phyloP scores from a whole-genome alignment of 805 yeast genomes.

The Ogataea minuta region DNA sequence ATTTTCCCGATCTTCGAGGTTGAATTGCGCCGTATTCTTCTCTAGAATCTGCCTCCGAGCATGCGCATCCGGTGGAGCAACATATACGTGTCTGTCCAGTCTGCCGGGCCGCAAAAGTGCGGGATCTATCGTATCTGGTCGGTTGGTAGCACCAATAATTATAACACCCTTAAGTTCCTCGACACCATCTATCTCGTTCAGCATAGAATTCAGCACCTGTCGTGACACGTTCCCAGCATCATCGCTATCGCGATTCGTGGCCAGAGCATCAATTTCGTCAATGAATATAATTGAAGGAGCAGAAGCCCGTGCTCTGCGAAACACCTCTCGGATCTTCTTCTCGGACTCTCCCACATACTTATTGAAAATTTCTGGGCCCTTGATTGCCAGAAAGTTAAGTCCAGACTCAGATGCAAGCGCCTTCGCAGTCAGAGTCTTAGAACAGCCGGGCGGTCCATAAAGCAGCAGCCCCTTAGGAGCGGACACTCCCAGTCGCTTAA shows the following conservation, averaged over 20 bases:
- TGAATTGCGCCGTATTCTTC: slow-evolving; percentile 68
- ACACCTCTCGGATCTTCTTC: slow-evolving; percentile 89
- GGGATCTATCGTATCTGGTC: slow-evolving; percentile 91
- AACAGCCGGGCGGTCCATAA: slow-evolving; percentile 99
- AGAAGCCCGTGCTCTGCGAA: slow-evolving; percentile 87
- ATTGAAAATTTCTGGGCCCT: slow-evolving; percentile 93
- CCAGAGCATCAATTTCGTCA: slow-evolving; percentile 94
- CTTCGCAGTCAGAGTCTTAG: slow-evolving; percentile 91
- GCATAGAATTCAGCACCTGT: slow-evolving; percentile 83
- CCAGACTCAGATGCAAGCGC: slow-evolving; percentile 96
- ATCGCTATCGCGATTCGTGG: slow-evolving; percentile 67
- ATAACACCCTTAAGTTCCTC: slow-evolving; percentile 93
- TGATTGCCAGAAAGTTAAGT: slow-evolving; percentile 87
- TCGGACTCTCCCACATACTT: slow-evolving; percentile 97
- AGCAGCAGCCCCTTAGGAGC: slow-evolving; percentile 92
- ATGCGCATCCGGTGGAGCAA: slow-evolving; percentile 81
- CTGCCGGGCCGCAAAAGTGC: slow-evolving; percentile 96
- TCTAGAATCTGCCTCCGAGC: slow-evolving; percentile 78
- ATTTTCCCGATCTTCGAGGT: slow-evolving; percentile 43
- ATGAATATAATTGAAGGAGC: slow-evolving; percentile 93
- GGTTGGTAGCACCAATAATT: slow-evolving; percentile 92
- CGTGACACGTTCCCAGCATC: slow-evolving; percentile 67
- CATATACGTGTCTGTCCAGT: slow-evolving; percentile 88
- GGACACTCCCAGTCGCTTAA: slow-evolving; percentile 70
- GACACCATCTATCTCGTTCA: slow-evolving; percentile 96